Evolutionary conservation across 345 rosid species (phyloP).

Genomic region (Noccaea bulbosa): DNA sequence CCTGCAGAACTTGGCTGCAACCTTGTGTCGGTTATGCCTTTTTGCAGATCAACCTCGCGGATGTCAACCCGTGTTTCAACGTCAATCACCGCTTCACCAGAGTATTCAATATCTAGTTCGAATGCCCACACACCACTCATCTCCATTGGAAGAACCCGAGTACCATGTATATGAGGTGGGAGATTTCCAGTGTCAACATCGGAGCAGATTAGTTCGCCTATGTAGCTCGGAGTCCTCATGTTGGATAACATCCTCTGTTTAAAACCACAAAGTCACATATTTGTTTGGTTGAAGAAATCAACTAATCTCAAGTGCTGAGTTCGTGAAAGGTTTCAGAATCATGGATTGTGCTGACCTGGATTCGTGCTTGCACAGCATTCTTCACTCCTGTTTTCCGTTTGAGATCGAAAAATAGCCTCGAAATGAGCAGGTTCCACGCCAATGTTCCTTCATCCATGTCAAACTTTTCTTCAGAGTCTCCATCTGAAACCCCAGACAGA

Average conservation of each 20-base stretch:
- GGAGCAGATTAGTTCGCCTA: conserved; percentile 78
- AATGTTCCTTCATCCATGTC: conserved; percentile 79
- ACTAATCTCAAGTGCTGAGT: not conserved
- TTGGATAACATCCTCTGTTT: conserved; percentile 79
- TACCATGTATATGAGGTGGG: conserved; percentile 84
- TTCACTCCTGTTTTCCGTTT: conserved; percentile 55
- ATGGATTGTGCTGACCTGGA: conserved; percentile 65
- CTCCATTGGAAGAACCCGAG: conserved; percentile 77
- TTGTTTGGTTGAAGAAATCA: conserved; percentile 14
- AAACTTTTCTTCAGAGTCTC: conserved; percentile 66
- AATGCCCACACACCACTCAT: conserved; percentile 91
- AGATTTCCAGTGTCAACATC: conserved; percentile 65
- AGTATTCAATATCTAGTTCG: conserved; percentile 87
- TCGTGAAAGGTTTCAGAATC: conserved; percentile 19
- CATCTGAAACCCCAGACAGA: conserved; percentile 56
- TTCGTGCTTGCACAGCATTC: conserved; percentile 57
- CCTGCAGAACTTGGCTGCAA: conserved; percentile 52
- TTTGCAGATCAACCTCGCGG: conserved; percentile 61
- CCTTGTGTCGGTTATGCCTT: conserved; percentile 53
- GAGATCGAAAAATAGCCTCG: conserved; percentile 87
- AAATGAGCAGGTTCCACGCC: conserved; percentile 85
- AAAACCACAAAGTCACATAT: conserved; percentile 22
- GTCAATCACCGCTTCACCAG: conserved; percentile 68
- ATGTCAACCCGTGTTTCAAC: conserved; percentile 86
- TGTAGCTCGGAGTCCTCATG: conserved; percentile 89